Base-by-base conservation (phyloP, 2,329 filamentous ascomycete genomes). In the Xylaria hypoxylon region DNA sequence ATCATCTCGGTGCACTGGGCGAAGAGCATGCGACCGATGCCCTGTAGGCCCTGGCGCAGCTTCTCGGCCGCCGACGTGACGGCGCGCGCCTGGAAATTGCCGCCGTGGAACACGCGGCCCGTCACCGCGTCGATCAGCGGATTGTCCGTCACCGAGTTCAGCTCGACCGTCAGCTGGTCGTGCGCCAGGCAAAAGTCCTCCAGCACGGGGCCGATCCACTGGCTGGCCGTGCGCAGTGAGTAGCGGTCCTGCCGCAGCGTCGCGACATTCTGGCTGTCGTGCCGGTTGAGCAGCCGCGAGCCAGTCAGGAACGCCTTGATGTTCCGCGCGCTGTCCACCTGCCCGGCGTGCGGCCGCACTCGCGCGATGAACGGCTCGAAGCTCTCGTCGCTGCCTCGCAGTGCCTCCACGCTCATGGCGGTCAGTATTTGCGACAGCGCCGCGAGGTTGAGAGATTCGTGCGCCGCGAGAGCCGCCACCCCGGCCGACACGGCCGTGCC, bases 121-220 rank as follows among this genome's bases (percentile, higher is more conserved):
- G 35, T 77, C 5, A 67, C 88, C 82, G 1, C 0, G 90, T 85
- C 17, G 15, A 91, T 80, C 67, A 92, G 77, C 0, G 87, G 89
- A 73, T 92, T 92, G 72, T 92, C 90, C 0, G 88, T 89, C 0
- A 88, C 88, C 0, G 89, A 89, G 76, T 92, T 92, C 11, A 90
- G 80, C 73, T 92, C 90, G 0, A 83, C 78, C 0, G 79, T 75
- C 0, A 92, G 73, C 72, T 92, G 90, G 2, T 80, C 74, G 50
- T 84, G 79, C 0, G 89, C 87, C 0, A 90, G 81, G 0, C 79
- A 60, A 0, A 92, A 78, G 68, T 91, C 89, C 74, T 92, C 90
- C 0, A 92, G 78, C 24, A 87, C 82, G 0, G 90, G 90, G 0
- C 89, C 89, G 31, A 92, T 82, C 90, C 90, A 92, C 77, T 92